Evolutionary conservation across 164 flowering plant species (phyloP), one percentile per base, ranked within the genome.

Genomic region (Vitis rotundifolia): DNA sequence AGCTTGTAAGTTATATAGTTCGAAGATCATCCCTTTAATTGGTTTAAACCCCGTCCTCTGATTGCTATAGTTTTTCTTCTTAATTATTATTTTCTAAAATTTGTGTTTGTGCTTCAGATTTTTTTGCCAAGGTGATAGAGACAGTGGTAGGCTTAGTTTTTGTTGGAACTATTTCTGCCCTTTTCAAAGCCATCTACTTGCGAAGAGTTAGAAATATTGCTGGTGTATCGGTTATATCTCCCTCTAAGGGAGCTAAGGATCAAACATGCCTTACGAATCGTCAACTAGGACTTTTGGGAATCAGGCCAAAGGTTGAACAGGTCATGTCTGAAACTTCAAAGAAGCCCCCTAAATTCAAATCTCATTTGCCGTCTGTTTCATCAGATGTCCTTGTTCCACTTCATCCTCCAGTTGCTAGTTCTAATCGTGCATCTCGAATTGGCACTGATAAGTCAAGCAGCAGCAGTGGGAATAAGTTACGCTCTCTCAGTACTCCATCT

Each of bases 251-350:
- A 54, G 55, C 75, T 13, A 86, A 81, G 62, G 86, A 80, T 76
- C 77, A 78, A 74, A 65, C 59, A 11, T 49, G 8, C 51, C 91
- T 94, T 51, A 80, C 97, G 29, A 82, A 70, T 15, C 89, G 80
- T 37, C 99, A 94, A 69, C 77, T 88, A 49, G 87, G 71, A 50
- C 90, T 94, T 66, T 57, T 94, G 63, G 98, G 99, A 56, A 49
- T 86, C 44, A 88, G 78, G 78, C 73, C 89, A 60, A 91, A 85
- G 57, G 66, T 51, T 51, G 85, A 79, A 18, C 71, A 68, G 48
- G 71, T 49, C 48, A 71, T 58, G 22, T 52, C 86, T 14, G 91
- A 89, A 13, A 68, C 83, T 22, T 68, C 81, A 11, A 86, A 87
- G 80, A 88, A 82, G 69, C 94, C 94, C 29, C 89, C 92, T n/a